Evolutionary conservation across 139 green algal species (phyloP), one percentile per base, ranked within the genome.

Genomic region (Monoraphidium neglectum): DNA sequence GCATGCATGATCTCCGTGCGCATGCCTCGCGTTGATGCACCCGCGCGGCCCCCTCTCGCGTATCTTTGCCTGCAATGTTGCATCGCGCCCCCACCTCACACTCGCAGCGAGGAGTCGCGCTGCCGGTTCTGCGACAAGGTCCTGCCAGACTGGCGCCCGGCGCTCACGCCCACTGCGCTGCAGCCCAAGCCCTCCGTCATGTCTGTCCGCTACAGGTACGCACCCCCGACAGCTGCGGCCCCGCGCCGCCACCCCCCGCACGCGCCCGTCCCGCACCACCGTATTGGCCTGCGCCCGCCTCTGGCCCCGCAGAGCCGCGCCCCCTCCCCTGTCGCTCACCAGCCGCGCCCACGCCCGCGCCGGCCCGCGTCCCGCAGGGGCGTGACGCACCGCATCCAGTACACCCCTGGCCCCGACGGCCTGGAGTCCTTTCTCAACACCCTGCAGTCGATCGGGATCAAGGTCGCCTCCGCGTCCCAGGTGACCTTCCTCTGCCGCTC

Each of bases 401-500:
- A 80, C 40, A 80, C 65, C 15, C 75, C 75, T 54, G 75, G 75
- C 1, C 75, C 75, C n/a, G 75, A 75, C 54, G 75, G 75, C 3
- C 68, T 80, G 30, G 33, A 80, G 75, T 65, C 74, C n/a, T 80
- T 80, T 65, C 56, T 80, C 53, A n/a, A 68, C 26, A 80, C 65
- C n/a, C 75, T 80, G 65, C 75, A 75, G 54, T 33, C 65, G 26
- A 76, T 80, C 38, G 75, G 75, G 65, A 80, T 80, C 65, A 80
- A 80, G 67, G 75, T 80, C 13, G 75, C 75, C 65, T 70, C 43
- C 47, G 75, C 75, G 28, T 56, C 26, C 26, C 65, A 75, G 30
- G 75, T 80, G 35, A 80, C 75, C 13, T 80, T 80, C 66, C 66
- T 80, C 24, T 80, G 75, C 66, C 75, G 75, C 65, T 75, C 65